Base-by-base conservation (phyloP, 2,329 filamentous ascomycete genomes). In the Xenosphaeropsis pyriputrescens region DNA sequence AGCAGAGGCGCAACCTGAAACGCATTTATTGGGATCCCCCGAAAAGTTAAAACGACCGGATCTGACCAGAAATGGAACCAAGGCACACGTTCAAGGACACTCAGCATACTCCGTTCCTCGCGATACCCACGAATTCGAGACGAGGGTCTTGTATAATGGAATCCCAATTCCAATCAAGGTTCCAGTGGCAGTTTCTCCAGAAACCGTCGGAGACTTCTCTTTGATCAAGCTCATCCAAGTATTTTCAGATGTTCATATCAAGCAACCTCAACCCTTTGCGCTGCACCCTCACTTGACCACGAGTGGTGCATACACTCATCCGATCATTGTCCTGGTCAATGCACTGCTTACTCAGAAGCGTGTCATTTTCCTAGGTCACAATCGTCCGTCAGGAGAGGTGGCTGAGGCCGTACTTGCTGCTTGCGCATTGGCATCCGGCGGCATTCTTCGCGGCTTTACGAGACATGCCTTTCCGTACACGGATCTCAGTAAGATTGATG, bases 401-500 rank as follows among this genome's bases (percentile, higher is more conserved):
- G 91, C 91, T 2, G 89, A 98, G 62, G 89, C 91, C n/a, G 91
- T 98, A 3, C 70, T 98, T 7, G 91, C 86, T n/a, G 88, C 91
- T 2, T 98, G 91, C 57, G 85, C 91, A 9, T 69, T 98, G 34
- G 89, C 83, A 12, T 95, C 88, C 11, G 91, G 91, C 15, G 89
- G 91, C 5, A 67, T 94, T n/a, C 65, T 98, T 29, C 73, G 88
- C 40, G 91, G 91, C 18, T 98, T 98, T 59, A 94, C 89, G 7
- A 75, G 91, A 14, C 85, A 96, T 60, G 91, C 91, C 1, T 98
- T 98, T 54, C 91, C 91, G 2, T 98, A 98, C 54, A 98, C 91
- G 1, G 91, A 98, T 61, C 68, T 98, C 32, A 95, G 86, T 45
- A 98, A 98, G 61, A 88, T 98, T 42, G 91, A 98, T 47, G 91